These are phyloP conservation scores for Nemophila menziesii DNA, from an alignment of 257 asterid genomes.

Conservation along the genomic window DNA sequence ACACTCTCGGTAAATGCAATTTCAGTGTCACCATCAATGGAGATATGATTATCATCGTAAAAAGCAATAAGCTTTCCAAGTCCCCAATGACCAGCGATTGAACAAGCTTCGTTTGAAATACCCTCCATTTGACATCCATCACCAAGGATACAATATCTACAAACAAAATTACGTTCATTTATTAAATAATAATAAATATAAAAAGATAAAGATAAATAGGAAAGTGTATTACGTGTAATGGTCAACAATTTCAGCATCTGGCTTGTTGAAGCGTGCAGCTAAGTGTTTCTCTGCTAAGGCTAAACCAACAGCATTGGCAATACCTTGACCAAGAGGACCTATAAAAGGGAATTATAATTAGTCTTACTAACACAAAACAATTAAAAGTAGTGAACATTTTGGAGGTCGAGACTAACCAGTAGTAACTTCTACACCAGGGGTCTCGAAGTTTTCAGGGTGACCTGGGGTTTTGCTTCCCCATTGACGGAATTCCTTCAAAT, in stretches of 20 bases:
- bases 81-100: constrained; percentile 98
- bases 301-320: constrained; percentile 75
- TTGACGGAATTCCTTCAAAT: constrained; percentile 53
- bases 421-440: constrained; percentile 69
- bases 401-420: constrained; percentile 34
- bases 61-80: constrained; percentile 91
- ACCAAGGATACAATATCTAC: constrained; percentile 49
- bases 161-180: background rate
- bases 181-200: constrained; percentile 5
- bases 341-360: constrained; percentile 10
- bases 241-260: constrained; percentile 55
- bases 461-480: constrained; percentile 82
- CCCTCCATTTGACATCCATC: constrained; percentile 99
- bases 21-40: constrained; percentile 95
- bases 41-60: constrained; percentile 87
- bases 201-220: background rate
- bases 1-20: constrained; percentile 89
- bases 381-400: constrained; percentile 1
- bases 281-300: constrained; percentile 74
- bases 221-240: constrained; percentile 57
- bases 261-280: constrained; percentile 76
- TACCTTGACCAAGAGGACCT: constrained; percentile 94
- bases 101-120: constrained; percentile 75
- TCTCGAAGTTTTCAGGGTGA: constrained; percentile 78
- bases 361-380: constrained; percentile 2